Base-by-base conservation (phyloP, 106 monocot genomes). In the Allium fistulosum region DNA sequence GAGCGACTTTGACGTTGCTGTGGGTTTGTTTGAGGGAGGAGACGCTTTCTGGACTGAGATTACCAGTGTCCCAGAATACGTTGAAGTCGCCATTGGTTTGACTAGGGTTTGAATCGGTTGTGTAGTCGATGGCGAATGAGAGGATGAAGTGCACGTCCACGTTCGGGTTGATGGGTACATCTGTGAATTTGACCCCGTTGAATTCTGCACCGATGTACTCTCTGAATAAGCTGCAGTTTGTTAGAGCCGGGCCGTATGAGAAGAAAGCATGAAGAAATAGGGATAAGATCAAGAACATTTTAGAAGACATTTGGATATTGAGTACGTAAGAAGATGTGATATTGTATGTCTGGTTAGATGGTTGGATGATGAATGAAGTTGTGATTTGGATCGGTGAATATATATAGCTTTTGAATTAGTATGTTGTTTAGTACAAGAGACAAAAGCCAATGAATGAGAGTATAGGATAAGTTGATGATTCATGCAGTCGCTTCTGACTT, bases 41-140 rank as follows among this genome's bases (percentile, higher is more conserved):
- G 12, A 78, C 67, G 7, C 26, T 6, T 1, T 58, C 13, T 2
- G 78, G 78, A 26, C 66, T 26, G 28, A 78, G 72, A 26, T 72
- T 72, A 16, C 61, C 53, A 16, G 26, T 16, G 78, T 72, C 78
- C 68, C 78, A 68, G 62, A 78, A 72, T 48, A 72, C 26, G 62
- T 68, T 72, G 78, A 73, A 78, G 18, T 61, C 14, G 0, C 78
- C 72, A 48, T 78, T 47, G 22, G 78, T 72, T 8, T 65, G 51
- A 13, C 59, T 14, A 1, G 60, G 71, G 15, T 64, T 15, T 18
- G 12, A 58, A 7, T 64, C 13, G 27, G 58, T 47, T 18, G 64
- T 60, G 69, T 80, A 80, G 70, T 74, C 80, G 16, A 80, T 75
- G 60, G 80, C 75, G 62, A 80, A 80, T 66, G 80, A 70, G 70